These are phyloP conservation scores for Aaosphaeria pasadenensis DNA, from an alignment of 2,329 filamentous ascomycete species.

Conservation along the genomic window DNA sequence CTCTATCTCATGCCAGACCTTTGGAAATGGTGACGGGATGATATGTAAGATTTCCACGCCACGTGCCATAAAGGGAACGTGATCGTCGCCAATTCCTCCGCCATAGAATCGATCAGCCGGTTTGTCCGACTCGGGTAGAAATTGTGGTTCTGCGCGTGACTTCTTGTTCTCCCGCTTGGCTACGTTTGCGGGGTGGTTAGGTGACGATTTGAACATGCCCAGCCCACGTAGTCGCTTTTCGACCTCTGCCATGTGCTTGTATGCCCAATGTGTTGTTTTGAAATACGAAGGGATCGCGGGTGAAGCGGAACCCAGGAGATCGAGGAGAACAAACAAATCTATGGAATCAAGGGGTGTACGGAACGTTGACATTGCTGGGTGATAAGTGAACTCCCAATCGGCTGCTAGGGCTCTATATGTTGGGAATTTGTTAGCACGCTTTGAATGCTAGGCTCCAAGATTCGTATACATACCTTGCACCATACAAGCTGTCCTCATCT, in stretches of 20 bases:
- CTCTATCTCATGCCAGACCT: conserved; percentile 79
- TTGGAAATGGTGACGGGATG: conserved; percentile 80
- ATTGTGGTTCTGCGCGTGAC: conserved; percentile 43
- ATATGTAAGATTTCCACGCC: conserved; percentile 92
- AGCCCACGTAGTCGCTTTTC: conserved; percentile 72
- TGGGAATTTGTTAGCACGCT: not conserved
- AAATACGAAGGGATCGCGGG: conserved; percentile 84
- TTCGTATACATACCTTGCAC: conserved; percentile 61
- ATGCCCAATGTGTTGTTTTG: conserved; percentile 90
- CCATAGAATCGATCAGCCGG: conserved; percentile 48
- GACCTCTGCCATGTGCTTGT: conserved; percentile 70
- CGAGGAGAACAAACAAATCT: conserved; percentile 83
- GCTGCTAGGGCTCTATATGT: conserved; percentile 65
- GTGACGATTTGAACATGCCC: conserved; percentile 62
- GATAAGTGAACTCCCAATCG: conserved; percentile 70
- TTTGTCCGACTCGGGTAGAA: conserved; percentile 61
- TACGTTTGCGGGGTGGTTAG: conserved; percentile 47
- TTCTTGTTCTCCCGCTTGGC: conserved; percentile 25
- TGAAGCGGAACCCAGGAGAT: conserved; percentile 71
- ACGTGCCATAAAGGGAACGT: conserved; percentile 83
- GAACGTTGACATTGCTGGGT: conserved; percentile 71
- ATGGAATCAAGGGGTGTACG: conserved; percentile 76
- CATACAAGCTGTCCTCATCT: conserved; percentile 81
- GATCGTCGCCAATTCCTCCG: conserved; percentile 65
- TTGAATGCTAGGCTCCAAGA: not conserved